Conservation (phyloP, 345 rosid genomes). For the Citrus hindsii region DNA sequence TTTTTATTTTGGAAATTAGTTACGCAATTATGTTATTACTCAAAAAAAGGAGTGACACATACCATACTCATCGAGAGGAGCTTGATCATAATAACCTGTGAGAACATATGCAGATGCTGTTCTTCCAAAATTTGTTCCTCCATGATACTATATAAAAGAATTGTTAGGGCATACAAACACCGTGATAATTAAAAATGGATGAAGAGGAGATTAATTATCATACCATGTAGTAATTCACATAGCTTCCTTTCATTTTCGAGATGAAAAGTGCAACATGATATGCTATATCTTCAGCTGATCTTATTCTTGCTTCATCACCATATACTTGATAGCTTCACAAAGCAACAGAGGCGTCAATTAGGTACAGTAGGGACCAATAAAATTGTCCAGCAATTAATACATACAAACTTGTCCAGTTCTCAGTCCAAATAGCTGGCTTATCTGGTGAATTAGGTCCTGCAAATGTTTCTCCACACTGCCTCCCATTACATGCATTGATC, state of each 20-base stretch:
- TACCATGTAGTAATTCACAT: slow-evolving; percentile 91
- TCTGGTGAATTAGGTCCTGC: slow-evolving; percentile 72
- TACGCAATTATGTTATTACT: not conserved
- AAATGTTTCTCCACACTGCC: slow-evolving; percentile 78
- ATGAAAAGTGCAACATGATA: slow-evolving; percentile 70
- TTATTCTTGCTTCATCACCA: slow-evolving; percentile 42
- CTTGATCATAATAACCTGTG: slow-evolving; percentile 48
- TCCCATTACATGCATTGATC: slow-evolving; percentile 81
- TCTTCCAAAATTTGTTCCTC: slow-evolving; percentile 88
- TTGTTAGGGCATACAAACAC: not conserved
- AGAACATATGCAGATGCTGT: slow-evolving; percentile 49
- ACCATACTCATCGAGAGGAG: slow-evolving; percentile 65
- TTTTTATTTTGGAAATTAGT: not conserved
- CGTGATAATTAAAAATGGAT: not conserved
- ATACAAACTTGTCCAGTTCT: slow-evolving; percentile 84
- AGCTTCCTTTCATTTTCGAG: slow-evolving; percentile 70
- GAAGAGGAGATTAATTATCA: not conserved
- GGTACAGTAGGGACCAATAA: no score
- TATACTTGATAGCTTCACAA: slow-evolving; percentile 53
- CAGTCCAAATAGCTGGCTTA: slow-evolving; percentile 92
- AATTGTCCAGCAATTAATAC: not conserved
- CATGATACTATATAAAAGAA: slow-evolving; percentile 59
- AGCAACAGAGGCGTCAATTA: not conserved
- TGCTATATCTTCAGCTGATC: slow-evolving; percentile 77
- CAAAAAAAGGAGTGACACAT: not conserved